A percentile compares a stretch with the other conserved stretches of the same genome.
Evolutionary conservation across 805 yeast species (phyloP).

Genomic region (Groenewaldozyma salmanticensis): DNA sequence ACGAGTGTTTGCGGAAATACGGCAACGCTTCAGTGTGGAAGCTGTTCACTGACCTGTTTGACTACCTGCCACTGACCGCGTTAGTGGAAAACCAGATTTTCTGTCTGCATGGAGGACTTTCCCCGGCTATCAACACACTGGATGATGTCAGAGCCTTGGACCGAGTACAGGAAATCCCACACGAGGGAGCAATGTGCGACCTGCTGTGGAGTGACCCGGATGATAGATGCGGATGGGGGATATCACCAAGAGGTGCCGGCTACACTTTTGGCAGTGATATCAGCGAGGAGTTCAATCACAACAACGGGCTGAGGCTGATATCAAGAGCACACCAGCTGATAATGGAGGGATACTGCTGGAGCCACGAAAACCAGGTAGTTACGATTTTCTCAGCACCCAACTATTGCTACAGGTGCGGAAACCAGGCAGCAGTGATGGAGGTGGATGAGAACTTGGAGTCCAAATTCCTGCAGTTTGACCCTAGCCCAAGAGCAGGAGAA

Average conservation of each 20-base stretch:
- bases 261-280: conserved; percentile 96
- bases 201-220: conserved; percentile 96
- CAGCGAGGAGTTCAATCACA: conserved; percentile 86
- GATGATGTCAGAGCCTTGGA: conserved; percentile 87
- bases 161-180: conserved; percentile 93
- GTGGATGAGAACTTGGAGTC: conserved; percentile 82
- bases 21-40: conserved; percentile 94
- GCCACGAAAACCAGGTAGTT: conserved; percentile 75
- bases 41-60: conserved; percentile 81
- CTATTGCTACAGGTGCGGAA: conserved; percentile 91
- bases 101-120: conserved; percentile 89
- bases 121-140: conserved; percentile 88
- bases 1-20: conserved; percentile 87
- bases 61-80: conserved; percentile 89
- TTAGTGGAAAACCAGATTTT: conserved; percentile 82
- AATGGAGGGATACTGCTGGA: conserved; percentile 96
- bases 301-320: conserved; percentile 71
- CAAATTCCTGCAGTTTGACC: conserved; percentile 86
- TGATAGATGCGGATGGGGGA: conserved; percentile 95
- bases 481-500: conserved; percentile 92
- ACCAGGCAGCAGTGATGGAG: conserved; percentile 93
- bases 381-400: conserved; percentile 90
- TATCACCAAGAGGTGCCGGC: conserved; percentile 97
- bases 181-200: conserved; percentile 97
- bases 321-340: conserved; percentile 96